Base-by-base conservation (phyloP, 371 early-diverging fungal genomes). In the Amoeboradix gromovi region DNA sequence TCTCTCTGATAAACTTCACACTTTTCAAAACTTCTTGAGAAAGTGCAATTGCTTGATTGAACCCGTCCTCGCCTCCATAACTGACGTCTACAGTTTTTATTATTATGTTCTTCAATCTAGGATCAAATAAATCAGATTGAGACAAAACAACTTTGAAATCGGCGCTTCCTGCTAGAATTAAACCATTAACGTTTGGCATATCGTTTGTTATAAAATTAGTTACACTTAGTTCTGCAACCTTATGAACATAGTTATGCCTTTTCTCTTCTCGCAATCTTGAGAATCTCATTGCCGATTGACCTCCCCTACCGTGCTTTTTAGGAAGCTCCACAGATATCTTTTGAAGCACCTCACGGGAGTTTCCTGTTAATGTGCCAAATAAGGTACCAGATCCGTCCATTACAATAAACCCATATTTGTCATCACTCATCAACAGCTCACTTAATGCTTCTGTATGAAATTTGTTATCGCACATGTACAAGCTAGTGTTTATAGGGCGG, bases 281-380 rank as follows among this genome's bases (percentile, higher is more conserved):
- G 81, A 99, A 99, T 86, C 99, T 93, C 71, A 97, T 86, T 28
- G 98, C 97, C 28, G 97, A 96, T 80, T 98, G 99, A 84, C 99
- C 99, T 82, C 99, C 99, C 79, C 98, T 89, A n/a, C 75, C 98
- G 85, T 99, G 99, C 88, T 98, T 99, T 84, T 98, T 98, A 72
- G 99, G 99, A 72, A 98, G 78, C 75, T 98, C 98, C 65, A 99
- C 98, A 29, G 84, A 77, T 69, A 98, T 81, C 75, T 90, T 89
- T 80, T 95, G 94, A 71, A 98, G 79, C 67, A 99, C 85, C 69
- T 95, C 94, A 71, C 97, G 91, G 22, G 88, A 88, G 80, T 93
- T 98, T 67, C 99, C 99, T 70, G 90, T 83, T 29, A 98, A 81
- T n/a, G 91, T 87, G 68, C 98, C 98, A 77, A 95, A 99, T 68